A percentile compares a stretch with the other conserved stretches of the same genome.
Conservation (phyloP, 1,284 basidiomycete genomes). For the Apiotrichum mycotoxinovorans region DNA sequence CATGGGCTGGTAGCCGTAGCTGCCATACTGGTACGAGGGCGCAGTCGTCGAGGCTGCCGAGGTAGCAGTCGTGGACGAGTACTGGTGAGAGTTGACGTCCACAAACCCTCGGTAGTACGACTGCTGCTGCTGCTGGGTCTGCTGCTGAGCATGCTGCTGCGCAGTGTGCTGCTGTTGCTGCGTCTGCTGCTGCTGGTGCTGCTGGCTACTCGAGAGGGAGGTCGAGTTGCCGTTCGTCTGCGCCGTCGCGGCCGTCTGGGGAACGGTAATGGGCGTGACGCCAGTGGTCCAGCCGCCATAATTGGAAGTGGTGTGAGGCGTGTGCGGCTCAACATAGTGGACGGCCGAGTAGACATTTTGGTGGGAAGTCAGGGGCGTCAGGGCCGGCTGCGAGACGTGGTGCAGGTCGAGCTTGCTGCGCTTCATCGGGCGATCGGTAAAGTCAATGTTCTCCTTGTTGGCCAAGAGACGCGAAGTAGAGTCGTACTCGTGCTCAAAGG, state of each 20-base stretch:
- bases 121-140: neutral
- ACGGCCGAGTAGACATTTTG: slow-evolving; percentile 21
- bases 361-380: slow-evolving; percentile 17
- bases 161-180: neutral
- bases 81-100: neutral
- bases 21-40: neutral
- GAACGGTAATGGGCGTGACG: slow-evolving; percentile 11
- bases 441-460: slow-evolving; percentile 23
- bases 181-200: slow-evolving; percentile 9
- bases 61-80: neutral
- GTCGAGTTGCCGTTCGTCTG: neutral
- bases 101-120: slow-evolving; percentile 1
- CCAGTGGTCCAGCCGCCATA: slow-evolving; percentile 11
- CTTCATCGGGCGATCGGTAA: slow-evolving; percentile 14
- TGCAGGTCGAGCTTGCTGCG: slow-evolving; percentile 18
- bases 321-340: slow-evolving; percentile 15
- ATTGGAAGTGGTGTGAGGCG: slow-evolving; percentile 7
- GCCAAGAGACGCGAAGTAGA: slow-evolving; percentile 2
- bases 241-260: neutral
- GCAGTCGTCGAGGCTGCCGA: neutral
- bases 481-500: slow-evolving; percentile 12
- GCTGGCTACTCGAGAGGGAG: neutral
- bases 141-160: neutral
- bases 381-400: slow-evolving; percentile 6
- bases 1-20: neutral